A percentile compares a stretch with the other conserved stretches of the same genome.
Conservation (phyloP, 2,329 filamentous ascomycete species). For the Leptodontidium sp. region DNA sequence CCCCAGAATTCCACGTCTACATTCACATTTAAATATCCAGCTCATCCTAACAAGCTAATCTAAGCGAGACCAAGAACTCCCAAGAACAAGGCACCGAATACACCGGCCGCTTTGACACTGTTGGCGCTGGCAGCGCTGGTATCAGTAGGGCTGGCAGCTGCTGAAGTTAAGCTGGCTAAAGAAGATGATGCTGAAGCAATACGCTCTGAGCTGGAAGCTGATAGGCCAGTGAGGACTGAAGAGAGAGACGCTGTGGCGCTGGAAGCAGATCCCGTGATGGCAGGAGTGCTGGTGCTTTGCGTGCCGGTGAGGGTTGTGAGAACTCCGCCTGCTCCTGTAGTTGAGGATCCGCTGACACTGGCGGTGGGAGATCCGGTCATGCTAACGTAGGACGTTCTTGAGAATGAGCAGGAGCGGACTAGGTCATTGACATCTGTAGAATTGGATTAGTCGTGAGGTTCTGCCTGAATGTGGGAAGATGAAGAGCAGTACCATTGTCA, state of each 20-base stretch:
- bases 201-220: neutral
- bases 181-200: neutral
- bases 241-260: neutral
- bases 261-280: conserved; percentile 6
- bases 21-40: neutral
- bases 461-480: no score
- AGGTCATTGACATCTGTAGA: conserved; percentile 22
- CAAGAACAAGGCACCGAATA: conserved; percentile 6
- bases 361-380: conserved; percentile 3
- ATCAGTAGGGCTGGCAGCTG: neutral
- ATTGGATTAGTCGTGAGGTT: neutral
- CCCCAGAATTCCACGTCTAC: no score
- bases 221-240: neutral
- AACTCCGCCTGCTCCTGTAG: neutral
- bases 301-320: neutral
- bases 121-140: conserved; percentile 12
- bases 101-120: conserved; percentile 2
- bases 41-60: neutral
- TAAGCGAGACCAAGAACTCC: conserved; percentile 10
- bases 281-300: conserved; percentile 6
- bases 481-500: conserved; percentile 16
- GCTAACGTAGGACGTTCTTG: conserved; percentile 12
- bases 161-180: conserved; percentile 4
- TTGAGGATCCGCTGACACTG: neutral
- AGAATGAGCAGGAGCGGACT: conserved; percentile 22